Percentiles rank a stretch among this genome's conserved stretches.
Conservation (phyloP, 805 yeast genomes). For the Teunomyces tritomae region DNA sequence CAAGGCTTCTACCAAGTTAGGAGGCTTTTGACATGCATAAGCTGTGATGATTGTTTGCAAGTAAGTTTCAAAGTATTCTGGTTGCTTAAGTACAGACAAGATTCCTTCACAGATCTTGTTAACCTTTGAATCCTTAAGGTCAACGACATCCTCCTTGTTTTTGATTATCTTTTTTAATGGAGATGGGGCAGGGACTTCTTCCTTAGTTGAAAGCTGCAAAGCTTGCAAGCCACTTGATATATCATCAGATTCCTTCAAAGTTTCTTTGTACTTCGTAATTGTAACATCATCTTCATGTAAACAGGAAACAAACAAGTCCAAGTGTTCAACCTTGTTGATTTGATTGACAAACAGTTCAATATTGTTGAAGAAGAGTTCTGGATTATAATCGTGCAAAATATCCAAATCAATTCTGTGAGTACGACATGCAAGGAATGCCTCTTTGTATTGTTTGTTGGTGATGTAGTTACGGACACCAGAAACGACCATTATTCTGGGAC, state of each 20-base stretch:
- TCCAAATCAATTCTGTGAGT: slow-evolving; percentile 91
- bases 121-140: slow-evolving; percentile 53
- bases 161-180: slow-evolving; percentile 35
- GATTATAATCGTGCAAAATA: slow-evolving; percentile 82
- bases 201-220: slow-evolving; percentile 17
- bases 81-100: slow-evolving; percentile 51
- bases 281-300: slow-evolving; percentile 85
- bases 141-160: slow-evolving; percentile 38
- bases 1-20: slow-evolving; percentile 76
- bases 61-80: slow-evolving; percentile 54
- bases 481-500: slow-evolving; percentile 88
- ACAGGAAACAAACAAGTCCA: slow-evolving; percentile 85
- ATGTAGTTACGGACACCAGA: slow-evolving; percentile 77
- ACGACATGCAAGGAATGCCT: slow-evolving; percentile 83
- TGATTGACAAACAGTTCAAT: slow-evolving; percentile 67
- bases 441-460: slow-evolving; percentile 50
- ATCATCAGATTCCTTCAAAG: slow-evolving; percentile 31
- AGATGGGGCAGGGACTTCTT: slow-evolving; percentile 14
- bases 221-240: slow-evolving; percentile 6
- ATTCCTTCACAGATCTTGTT: slow-evolving; percentile 76
- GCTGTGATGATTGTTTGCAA: slow-evolving; percentile 84
- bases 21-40: slow-evolving; percentile 87
- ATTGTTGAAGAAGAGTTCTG: slow-evolving; percentile 61
- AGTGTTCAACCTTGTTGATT: slow-evolving; percentile 66
- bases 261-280: slow-evolving; percentile 76